phyloP scores from a whole-genome alignment of 345 rosid species.

The Mercurialis annua region DNA sequence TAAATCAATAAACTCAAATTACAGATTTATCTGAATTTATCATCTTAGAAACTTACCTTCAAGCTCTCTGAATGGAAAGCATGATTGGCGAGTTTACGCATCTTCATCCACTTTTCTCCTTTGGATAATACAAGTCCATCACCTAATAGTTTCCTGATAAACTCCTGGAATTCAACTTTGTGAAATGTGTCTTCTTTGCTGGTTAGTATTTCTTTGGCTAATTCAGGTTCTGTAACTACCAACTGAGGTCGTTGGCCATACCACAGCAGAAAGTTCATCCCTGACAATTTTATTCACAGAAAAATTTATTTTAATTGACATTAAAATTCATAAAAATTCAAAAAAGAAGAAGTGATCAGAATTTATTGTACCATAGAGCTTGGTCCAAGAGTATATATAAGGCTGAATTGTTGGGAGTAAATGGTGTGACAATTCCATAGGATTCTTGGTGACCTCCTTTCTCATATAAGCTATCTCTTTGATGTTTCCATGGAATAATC shows the following conservation, averaged over 20 bases:
- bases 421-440: constrained; percentile 8
- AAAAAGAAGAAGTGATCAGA: background rate
- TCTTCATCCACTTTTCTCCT: constrained; percentile 43
- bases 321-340: background rate
- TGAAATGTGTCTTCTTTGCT: constrained; percentile 22
- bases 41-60: constrained; percentile 20
- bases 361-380: background rate
- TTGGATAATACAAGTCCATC: constrained; percentile 30
- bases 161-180: background rate
- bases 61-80: constrained; percentile 45
- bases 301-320: background rate
- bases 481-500: constrained; percentile 37
- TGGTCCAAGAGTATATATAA: background rate
- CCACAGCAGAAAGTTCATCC: constrained; percentile 36
- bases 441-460: constrained; percentile 5
- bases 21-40: too few relatives aligned
- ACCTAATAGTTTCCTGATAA: constrained; percentile 22
- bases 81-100: constrained; percentile 40
- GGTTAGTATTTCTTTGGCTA: constrained; percentile 40
- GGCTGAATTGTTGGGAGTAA: background rate
- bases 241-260: constrained; percentile 31
- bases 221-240: constrained; percentile 34
- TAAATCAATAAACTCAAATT: too few relatives aligned
- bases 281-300: constrained; percentile 9
- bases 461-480: constrained; percentile 27